Percentiles rank a stretch among this genome's conserved stretches.
phyloP scores from a whole-genome alignment of 2,329 filamentous ascomycete species.

The Claviceps pazoutovae region DNA sequence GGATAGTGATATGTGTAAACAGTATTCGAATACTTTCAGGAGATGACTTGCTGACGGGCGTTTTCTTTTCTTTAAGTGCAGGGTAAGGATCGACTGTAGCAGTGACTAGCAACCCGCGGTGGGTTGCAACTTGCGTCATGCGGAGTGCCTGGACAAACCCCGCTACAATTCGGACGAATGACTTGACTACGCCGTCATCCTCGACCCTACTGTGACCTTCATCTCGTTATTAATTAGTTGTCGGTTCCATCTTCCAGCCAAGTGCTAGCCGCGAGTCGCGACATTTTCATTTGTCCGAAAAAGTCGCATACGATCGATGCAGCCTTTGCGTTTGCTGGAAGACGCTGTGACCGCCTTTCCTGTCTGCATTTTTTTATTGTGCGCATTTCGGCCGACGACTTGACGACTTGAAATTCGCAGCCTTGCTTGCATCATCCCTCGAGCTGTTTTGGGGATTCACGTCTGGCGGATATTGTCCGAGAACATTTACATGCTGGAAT shows the following conservation, averaged over 20 bases:
- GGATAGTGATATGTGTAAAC: no score
- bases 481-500: neutral
- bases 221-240: neutral
- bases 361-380: neutral
- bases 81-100: no score
- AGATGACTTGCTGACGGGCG: no score
- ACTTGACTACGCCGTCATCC: neutral
- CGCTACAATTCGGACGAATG: neutral
- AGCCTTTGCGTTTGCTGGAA: neutral
- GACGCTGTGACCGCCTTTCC: neutral
- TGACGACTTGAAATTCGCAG: neutral
- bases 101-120: neutral
- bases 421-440: neutral
- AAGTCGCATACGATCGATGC: neutral
- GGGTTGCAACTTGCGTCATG: constrained; percentile 17
- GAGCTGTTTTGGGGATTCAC: neutral
- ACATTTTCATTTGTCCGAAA: neutral
- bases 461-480: neutral
- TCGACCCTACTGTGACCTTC: neutral
- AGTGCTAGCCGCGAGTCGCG: neutral
- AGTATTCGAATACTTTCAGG: no score
- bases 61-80: no score
- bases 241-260: neutral
- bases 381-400: neutral
- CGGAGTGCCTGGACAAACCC: constrained; percentile 11